Percentiles rank a stretch among this genome's conserved stretches.
Evolutionary conservation across 2,329 filamentous ascomycete genomes (phyloP).

Genomic region (Arachnomyces sp.): DNA sequence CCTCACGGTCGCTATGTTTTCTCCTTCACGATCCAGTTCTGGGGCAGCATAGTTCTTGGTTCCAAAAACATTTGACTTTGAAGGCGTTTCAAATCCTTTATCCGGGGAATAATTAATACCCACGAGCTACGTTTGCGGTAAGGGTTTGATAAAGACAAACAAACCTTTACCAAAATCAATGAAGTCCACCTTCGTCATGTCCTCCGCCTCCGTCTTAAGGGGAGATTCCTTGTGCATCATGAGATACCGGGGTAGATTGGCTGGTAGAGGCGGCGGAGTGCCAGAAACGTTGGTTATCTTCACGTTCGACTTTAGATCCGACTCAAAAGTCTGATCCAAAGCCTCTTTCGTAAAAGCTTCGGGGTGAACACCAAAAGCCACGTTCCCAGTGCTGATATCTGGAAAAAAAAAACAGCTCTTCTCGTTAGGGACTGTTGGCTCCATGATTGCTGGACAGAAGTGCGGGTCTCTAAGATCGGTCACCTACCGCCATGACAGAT

Average conservation of each 20-base stretch:
- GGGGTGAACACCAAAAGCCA: slow-evolving; percentile 3
- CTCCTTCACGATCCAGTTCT: slow-evolving; percentile 1
- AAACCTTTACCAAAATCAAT: slow-evolving; percentile 11
- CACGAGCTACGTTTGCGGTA: no score
- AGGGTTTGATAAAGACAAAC: no score
- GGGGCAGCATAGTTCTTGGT: slow-evolving; percentile 1
- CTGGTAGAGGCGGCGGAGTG: background rate
- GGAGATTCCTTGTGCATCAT: background rate
- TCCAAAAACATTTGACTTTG: slow-evolving; percentile 4
- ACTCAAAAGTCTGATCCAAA: slow-evolving; percentile 3
- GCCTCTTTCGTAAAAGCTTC: slow-evolving; percentile 3
- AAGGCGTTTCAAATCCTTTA: slow-evolving; percentile 1
- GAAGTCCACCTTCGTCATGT: slow-evolving; percentile 7
- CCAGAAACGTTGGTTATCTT: background rate
- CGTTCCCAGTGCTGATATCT: slow-evolving; percentile 8
- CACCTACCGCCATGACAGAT: slow-evolving; percentile 11
- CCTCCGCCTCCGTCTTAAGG: slow-evolving; percentile 2
- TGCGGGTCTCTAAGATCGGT: background rate
- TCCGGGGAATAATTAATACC: slow-evolving; percentile 2
- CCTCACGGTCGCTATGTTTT: slow-evolving; percentile 2
- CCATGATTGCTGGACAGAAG: background rate
- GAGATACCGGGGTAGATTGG: slow-evolving; percentile 7
- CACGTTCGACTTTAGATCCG: slow-evolving; percentile 2
- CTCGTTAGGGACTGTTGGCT: no score
- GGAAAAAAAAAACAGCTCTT: background rate